Percentiles rank a stretch among this genome's conserved stretches.
Evolutionary conservation across 164 flowering plant species (phyloP).

Genomic region (Houttuynia cordata): DNA sequence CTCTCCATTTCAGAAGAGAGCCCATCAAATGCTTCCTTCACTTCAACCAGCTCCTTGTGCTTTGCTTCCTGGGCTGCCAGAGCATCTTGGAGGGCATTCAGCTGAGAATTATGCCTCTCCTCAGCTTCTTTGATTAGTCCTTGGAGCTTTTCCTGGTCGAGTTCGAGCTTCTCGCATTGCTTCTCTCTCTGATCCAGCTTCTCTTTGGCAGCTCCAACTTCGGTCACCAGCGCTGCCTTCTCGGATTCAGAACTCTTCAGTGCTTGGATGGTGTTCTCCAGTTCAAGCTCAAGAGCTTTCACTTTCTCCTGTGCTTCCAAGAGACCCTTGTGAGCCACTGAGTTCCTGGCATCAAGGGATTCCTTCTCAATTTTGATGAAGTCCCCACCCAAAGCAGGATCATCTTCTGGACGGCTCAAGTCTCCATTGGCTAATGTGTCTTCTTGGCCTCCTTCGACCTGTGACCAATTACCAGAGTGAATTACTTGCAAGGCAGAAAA

Average conservation of each 20-base stretch:
- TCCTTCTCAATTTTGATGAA: conserved; percentile 95
- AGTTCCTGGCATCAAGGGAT: conserved; percentile 28
- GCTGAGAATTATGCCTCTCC: conserved; percentile 35
- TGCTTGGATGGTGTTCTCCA: conserved; percentile 39
- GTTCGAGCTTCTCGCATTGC: conserved; percentile 49
- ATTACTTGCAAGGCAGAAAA: not conserved
- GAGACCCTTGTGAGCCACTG: conserved; percentile 28
- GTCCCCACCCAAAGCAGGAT: conserved; percentile 61
- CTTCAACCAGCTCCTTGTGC: conserved; percentile 52
- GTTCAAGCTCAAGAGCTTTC: conserved; percentile 57
- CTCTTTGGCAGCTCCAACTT: conserved; percentile 32
- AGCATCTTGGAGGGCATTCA: conserved; percentile 46
- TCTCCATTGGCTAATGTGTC: conserved; percentile 13
- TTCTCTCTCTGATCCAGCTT: conserved; percentile 38
- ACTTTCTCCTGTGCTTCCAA: conserved; percentile 54
- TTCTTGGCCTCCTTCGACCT: conserved; percentile 11
- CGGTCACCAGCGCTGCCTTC: conserved; percentile 37
- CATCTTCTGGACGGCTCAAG: conserved; percentile 26
- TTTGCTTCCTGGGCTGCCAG: conserved; percentile 46
- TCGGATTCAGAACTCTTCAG: conserved; percentile 57
- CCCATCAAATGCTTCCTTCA: conserved; percentile 51
- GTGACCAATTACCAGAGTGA: not conserved
- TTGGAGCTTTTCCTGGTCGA: conserved; percentile 37
- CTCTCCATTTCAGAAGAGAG: conserved; percentile 51
- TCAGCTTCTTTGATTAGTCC: conserved; percentile 40